Percentiles rank a stretch among this genome's conserved stretches.
Evolutionary conservation across 495 filamentous ascomycete genomes (phyloP).

Genomic region (Clohesyomyces aquaticus): DNA sequence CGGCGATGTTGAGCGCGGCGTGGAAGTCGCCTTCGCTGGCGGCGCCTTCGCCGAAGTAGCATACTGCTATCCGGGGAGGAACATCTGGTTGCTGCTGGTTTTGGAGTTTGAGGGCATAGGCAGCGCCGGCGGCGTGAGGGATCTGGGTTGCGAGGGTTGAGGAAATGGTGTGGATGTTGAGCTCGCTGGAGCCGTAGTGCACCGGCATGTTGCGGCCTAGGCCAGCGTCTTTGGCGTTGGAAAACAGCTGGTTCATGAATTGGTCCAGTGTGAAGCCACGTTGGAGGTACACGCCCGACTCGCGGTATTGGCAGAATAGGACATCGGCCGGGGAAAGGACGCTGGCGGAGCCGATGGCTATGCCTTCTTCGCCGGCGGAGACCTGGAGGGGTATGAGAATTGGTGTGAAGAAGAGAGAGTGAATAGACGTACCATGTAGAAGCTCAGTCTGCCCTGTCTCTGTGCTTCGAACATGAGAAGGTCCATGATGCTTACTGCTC

Average conservation of each 20-base stretch:
- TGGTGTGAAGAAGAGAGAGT: neutral
- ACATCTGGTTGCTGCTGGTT: conserved; percentile 69
- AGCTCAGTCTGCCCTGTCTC: conserved; percentile 79
- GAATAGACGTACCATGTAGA: conserved; percentile 77
- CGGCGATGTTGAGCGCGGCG: conserved; percentile 93
- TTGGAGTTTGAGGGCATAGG: conserved; percentile 91
- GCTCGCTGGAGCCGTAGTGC: conserved; percentile 83
- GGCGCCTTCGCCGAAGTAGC: conserved; percentile 98
- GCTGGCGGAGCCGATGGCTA: conserved; percentile 82
- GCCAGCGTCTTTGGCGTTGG: conserved; percentile 80
- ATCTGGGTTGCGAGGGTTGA: conserved; percentile 94
- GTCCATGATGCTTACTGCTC: conserved; percentile 82
- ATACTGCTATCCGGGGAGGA: conserved; percentile 73
- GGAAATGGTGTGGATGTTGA: conserved; percentile 91
- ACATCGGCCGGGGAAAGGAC: conserved; percentile 83
- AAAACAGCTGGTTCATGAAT: conserved; percentile 96
- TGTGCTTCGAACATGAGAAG: conserved; percentile 91
- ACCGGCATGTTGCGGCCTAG: conserved; percentile 96
- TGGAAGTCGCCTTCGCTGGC: conserved; percentile 98
- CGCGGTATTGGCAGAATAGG: conserved; percentile 92
- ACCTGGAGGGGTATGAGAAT: conserved; percentile 53
- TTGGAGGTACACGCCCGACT: conserved; percentile 87
- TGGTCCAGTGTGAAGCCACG: conserved; percentile 83
- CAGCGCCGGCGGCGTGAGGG: conserved; percentile 89
- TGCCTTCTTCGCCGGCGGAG: conserved; percentile 93